Percentiles rank a stretch among this genome's conserved stretches.
These are phyloP conservation scores for Escallonia herrerae DNA, from an alignment of 129 eudicot genomes.

Conservation along the genomic window DNA sequence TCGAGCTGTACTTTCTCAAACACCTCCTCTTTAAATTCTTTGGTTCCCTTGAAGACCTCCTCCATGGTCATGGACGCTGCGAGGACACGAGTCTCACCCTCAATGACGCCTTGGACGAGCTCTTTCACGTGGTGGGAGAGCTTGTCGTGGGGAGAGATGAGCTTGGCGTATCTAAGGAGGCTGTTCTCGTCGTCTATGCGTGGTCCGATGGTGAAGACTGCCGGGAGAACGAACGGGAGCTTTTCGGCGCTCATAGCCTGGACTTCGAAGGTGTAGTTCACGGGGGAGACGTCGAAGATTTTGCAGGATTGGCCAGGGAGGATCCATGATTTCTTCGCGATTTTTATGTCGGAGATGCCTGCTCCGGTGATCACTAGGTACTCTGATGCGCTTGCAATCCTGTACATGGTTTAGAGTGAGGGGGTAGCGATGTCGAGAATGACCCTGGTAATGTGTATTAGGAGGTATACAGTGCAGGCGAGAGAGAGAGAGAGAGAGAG, in stretches of 20 bases:
- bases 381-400: background rate
- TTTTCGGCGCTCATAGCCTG: conserved; percentile 8
- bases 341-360: background rate
- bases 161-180: conserved; percentile 3
- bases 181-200: background rate
- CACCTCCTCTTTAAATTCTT: conserved; percentile 1
- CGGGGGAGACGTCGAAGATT: conserved; percentile 1
- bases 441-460: too few species aligned
- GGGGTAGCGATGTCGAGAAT: background rate
- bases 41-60: background rate
- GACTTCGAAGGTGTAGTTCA: conserved; percentile 7
- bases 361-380: conserved; percentile 6
- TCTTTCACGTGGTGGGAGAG: conserved; percentile 6
- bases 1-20: conserved; percentile 5
- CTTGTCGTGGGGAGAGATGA: conserved; percentile 3
- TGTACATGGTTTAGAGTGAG: conserved; percentile 2
- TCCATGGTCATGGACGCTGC: conserved; percentile 8
- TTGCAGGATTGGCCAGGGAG: conserved; percentile 4
- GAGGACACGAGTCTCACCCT: conserved; percentile 3
- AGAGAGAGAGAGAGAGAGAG: too few species aligned
- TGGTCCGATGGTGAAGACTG: background rate
- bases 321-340: conserved; percentile 2
- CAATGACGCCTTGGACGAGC: conserved; percentile 3
- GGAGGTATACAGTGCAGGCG: too few species aligned
- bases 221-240: conserved; percentile 4